Base-by-base conservation (phyloP, 2,329 filamentous ascomycete genomes). In the Pseudogymnoascus sp. region DNA sequence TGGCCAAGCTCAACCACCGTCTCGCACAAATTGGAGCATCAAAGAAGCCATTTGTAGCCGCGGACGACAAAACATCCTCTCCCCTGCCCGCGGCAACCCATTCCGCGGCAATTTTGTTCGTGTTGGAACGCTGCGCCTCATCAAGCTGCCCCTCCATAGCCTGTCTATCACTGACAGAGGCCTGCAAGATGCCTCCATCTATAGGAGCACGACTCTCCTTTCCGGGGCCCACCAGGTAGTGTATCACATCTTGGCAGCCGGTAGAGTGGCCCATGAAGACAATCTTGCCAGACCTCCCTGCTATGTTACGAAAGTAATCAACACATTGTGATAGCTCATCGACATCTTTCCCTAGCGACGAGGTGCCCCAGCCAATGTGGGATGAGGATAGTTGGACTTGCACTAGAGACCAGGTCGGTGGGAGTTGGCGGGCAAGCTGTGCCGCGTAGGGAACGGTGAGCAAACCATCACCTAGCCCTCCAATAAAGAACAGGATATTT, bases 221-320 rank as follows among this genome's bases (percentile, higher is more conserved):
- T n/a, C 67, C 68, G 1, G 65, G n/a, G 21, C 71, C 71, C 7
- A 69, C 72, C 4, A 88, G 71, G 67, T 89, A 90, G 68, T 88
- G 83, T 75, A 89, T 80, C 11, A 85, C 79, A 71, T 89, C 87
- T 72, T 90, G 87, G 68, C 83, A 88, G 0, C 87, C 87, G 0
- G 87, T 90, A 1, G 83, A 87, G 68, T 89, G 86, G 2, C 87
- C 87, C 83, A 90, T 86, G 13, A 89, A 72, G 26, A 88, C 83
- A n/a, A 89, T 73, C 62, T 84, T 86, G 1, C 77, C 78, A 3
- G 70, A 71, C 1, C 77, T 77, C 1, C 76, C 63, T 26, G 71
- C 63, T 7, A 71, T 66, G n/a, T 64, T 62, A 6, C 74, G 74
- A 69, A 84, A 80, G 65, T 83, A 83, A 1, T 70, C 53, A 0